Evolutionary conservation across 345 rosid species (phyloP).

Genomic region (Aurinia saxatilis): DNA sequence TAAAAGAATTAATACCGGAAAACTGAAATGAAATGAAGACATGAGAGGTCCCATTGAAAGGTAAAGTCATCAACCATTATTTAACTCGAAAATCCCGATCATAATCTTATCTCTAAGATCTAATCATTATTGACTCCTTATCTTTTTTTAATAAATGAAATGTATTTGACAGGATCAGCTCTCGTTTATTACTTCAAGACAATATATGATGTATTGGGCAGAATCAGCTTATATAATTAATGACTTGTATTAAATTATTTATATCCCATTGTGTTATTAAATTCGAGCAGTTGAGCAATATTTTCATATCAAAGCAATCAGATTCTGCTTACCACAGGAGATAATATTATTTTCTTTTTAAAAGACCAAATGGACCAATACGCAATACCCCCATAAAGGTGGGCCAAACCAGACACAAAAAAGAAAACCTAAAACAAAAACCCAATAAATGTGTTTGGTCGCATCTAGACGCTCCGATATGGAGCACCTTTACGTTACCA

Average conservation of each 20-base stretch:
- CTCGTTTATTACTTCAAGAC: background rate
- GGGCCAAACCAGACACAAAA: conserved; percentile 1
- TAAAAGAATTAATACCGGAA: background rate
- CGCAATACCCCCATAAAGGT: background rate
- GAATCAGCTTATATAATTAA: background rate
- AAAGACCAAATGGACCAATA: conserved; percentile 6
- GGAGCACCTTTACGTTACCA: conserved; percentile 3
- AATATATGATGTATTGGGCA: conserved; percentile 12
- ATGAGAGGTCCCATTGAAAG: background rate
- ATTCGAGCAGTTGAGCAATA: conserved; percentile 23
- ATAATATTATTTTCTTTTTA: background rate
- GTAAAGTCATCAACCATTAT: background rate
- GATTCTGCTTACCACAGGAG: conserved; percentile 23
- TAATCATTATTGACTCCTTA: background rate
- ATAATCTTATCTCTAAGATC: conserved; percentile 18
- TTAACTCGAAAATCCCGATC: conserved; percentile 8
- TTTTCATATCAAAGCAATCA: conserved; percentile 18
- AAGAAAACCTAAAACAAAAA: background rate
- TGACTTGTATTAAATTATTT: background rate
- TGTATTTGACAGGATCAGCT: background rate
- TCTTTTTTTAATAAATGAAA: background rate
- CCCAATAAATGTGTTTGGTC: conserved; percentile 16
- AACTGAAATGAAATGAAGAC: background rate
- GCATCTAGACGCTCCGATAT: conserved; percentile 5
- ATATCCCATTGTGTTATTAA: conserved; percentile 3